Percentiles rank a stretch among this genome's conserved stretches.
phyloP scores from a whole-genome alignment of 805 yeast genomes.

The Suhomyces canberraensis region DNA sequence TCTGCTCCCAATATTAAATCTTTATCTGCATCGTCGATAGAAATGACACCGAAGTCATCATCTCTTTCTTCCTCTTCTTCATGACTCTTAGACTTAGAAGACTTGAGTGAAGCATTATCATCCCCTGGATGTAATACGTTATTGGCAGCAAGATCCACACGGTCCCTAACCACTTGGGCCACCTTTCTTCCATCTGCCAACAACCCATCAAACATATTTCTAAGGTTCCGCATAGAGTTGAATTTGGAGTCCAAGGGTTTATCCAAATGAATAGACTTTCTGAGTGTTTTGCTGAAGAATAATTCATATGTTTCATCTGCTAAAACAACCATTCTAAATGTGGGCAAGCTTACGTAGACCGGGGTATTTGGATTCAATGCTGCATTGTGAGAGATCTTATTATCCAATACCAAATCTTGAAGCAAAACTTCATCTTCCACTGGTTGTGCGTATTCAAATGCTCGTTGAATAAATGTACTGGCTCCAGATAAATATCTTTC shows the following conservation, averaged over 20 bases:
- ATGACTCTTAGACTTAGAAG: conserved; percentile 19
- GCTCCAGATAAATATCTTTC: conserved; percentile 85
- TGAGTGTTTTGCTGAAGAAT: conserved; percentile 68
- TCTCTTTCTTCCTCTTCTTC: conserved; percentile 48
- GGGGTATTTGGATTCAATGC: conserved; percentile 83
- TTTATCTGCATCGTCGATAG: conserved; percentile 42
- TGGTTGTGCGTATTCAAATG: conserved; percentile 87
- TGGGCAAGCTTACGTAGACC: conserved; percentile 70
- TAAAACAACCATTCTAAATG: conserved; percentile 89
- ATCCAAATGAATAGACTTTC: conserved; percentile 64
- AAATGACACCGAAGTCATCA: conserved; percentile 41
- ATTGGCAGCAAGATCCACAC: conserved; percentile 65
- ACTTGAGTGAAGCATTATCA: conserved; percentile 25
- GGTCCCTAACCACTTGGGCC: conserved; percentile 82
- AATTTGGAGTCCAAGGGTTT: conserved; percentile 47
- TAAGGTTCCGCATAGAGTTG: conserved; percentile 54
- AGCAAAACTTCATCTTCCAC: conserved; percentile 44
- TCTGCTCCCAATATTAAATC: conserved; percentile 51
- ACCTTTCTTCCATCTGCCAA: conserved; percentile 91
- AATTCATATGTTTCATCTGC: conserved; percentile 93
- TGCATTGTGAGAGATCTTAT: conserved; percentile 58
- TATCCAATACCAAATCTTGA: conserved; percentile 35
- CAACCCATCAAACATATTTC: conserved; percentile 88
- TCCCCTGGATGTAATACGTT: conserved; percentile 4
- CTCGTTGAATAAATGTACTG: conserved; percentile 78